phyloP scores from a whole-genome alignment of 345 rosid genomes.

The Rhodamnia rubescens region DNA sequence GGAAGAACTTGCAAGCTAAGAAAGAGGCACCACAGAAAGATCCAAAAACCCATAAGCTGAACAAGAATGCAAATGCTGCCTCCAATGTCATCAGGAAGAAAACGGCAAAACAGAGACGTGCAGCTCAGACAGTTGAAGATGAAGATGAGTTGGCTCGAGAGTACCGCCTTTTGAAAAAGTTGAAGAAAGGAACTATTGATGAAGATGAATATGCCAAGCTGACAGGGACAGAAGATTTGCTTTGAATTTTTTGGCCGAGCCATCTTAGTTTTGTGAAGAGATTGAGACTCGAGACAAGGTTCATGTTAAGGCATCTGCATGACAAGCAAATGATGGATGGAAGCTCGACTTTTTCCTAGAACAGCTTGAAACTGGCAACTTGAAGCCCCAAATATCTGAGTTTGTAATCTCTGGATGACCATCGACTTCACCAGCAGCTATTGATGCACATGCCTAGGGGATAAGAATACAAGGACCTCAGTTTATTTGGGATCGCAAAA shows the following conservation, averaged over 20 bases:
- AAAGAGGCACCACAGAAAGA: constrained; percentile 40
- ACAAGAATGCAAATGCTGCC: constrained; percentile 20
- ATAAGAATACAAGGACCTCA: neutral
- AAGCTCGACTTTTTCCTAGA: neutral
- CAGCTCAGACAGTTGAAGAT: constrained; percentile 65
- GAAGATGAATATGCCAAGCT: constrained; percentile 64
- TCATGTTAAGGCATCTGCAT: neutral
- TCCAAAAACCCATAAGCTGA: constrained; percentile 25
- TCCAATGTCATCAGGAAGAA: constrained; percentile 33
- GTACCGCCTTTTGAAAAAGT: constrained; percentile 51
- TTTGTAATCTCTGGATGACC: neutral
- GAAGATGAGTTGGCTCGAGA: constrained; percentile 61
- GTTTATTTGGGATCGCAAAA: neutral
- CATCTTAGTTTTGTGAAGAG: neutral
- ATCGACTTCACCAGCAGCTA: neutral
- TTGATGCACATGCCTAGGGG: neutral
- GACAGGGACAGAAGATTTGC: constrained; percentile 60
- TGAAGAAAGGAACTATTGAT: constrained; percentile 53
- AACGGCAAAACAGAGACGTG: constrained; percentile 78
- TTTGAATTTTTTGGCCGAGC: constrained; percentile 5
- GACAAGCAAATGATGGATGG: neutral
- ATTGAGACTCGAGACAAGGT: neutral
- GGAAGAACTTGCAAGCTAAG: constrained; percentile 47
- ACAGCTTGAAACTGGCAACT: neutral
- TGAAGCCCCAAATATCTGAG: neutral